Percentiles rank a stretch among this genome's conserved stretches.
phyloP scores from a whole-genome alignment of 106 monocot species.

The Acorus calamus region DNA sequence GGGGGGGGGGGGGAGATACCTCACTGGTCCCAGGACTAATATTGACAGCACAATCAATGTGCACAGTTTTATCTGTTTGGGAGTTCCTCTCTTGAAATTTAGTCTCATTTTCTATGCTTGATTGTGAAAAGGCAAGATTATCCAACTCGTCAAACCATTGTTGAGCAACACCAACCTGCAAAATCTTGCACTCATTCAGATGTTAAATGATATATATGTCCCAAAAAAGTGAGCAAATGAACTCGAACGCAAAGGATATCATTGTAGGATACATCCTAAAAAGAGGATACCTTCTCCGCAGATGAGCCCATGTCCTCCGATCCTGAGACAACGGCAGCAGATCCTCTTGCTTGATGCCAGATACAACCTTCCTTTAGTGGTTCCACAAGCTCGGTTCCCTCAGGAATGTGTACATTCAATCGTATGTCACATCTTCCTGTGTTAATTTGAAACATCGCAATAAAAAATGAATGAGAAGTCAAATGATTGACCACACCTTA shows the following conservation, averaged over 20 bases:
- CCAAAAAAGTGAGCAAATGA: not conserved
- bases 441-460: not conserved
- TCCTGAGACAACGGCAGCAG: constrained; percentile 48
- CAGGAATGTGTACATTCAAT: constrained; percentile 46
- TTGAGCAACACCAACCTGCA: constrained; percentile 81
- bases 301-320: constrained; percentile 12
- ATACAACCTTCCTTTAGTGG: constrained; percentile 51
- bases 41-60: constrained; percentile 50
- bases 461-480: not conserved
- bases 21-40: constrained; percentile 84
- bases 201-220: too few species aligned
- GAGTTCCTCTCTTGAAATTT: constrained; percentile 1
- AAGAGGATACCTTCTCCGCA: constrained; percentile 43
- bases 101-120: constrained; percentile 13
- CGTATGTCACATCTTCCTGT: constrained; percentile 65
- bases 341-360: constrained; percentile 79
- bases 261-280: not conserved
- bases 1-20: constrained; percentile 25
- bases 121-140: constrained; percentile 60
- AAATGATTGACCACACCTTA: too few species aligned
- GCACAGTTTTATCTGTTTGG: constrained; percentile 23
- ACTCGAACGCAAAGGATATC: not conserved
- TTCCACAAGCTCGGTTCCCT: constrained; percentile 40
- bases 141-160: constrained; percentile 92
- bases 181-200: not conserved